Evolutionary conservation across 2,329 filamentous ascomycete genomes (phyloP).

Genomic region (Hypoxylon sp.): DNA sequence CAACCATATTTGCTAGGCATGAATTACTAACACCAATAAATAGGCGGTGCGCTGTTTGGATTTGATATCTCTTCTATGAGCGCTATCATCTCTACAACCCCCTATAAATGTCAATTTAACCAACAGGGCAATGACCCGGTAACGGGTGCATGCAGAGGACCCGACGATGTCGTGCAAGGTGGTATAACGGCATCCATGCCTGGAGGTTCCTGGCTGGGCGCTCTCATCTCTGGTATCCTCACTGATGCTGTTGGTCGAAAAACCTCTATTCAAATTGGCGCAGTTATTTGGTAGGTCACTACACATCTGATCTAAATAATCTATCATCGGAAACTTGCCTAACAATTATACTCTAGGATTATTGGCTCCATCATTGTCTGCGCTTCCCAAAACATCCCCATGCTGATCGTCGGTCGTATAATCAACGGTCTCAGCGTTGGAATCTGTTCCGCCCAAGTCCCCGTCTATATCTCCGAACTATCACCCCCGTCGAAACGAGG

Average conservation of each 20-base stretch:
- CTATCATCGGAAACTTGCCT: background rate
- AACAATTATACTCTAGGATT: constrained; percentile 48
- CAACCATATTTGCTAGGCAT: too few relatives aligned
- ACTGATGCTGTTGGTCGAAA: constrained; percentile 63
- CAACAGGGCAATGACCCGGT: constrained; percentile 43
- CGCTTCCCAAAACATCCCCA: constrained; percentile 57
- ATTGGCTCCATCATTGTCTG: constrained; percentile 57
- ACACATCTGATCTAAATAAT: too few relatives aligned
- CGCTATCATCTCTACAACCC: constrained; percentile 53
- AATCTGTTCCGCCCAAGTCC: constrained; percentile 76
- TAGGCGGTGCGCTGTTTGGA: constrained; percentile 53
- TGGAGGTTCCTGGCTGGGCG: constrained; percentile 73
- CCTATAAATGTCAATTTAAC: constrained; percentile 56
- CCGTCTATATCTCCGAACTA: constrained; percentile 74
- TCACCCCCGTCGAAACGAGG: constrained; percentile 58
- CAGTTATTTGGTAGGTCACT: constrained; percentile 58
- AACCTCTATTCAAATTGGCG: constrained; percentile 60
- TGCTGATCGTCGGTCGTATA: constrained; percentile 73
- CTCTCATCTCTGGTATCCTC: constrained; percentile 65
- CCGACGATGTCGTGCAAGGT: constrained; percentile 60
- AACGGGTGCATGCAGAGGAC: constrained; percentile 57
- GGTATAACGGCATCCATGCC: constrained; percentile 77
- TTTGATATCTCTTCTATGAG: constrained; percentile 58
- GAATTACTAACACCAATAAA: constrained; percentile 11
- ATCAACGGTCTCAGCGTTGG: constrained; percentile 77